These are phyloP conservation scores for Sporopachydermia lactativora DNA, from an alignment of 805 yeast genomes.

Conservation along the genomic window DNA sequence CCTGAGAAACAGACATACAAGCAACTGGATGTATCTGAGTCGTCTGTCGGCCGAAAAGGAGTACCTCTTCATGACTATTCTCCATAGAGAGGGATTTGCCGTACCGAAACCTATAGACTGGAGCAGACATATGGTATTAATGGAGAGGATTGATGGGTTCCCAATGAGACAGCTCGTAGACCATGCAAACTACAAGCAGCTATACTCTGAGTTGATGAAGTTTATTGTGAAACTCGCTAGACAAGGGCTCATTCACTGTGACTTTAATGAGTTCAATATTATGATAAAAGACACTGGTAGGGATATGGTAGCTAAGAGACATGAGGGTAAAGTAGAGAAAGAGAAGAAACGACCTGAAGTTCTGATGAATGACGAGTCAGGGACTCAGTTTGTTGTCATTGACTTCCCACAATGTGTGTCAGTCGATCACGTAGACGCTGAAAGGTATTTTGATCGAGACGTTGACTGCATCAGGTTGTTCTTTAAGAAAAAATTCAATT, in stretches of 20 bases:
- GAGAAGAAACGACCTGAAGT: conserved; percentile 10
- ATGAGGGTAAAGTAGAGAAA: conserved; percentile 29
- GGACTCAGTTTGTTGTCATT: conserved; percentile 68
- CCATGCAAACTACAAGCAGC: conserved; percentile 51
- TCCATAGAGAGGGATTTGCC: conserved; percentile 59
- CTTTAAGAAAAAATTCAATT: conserved; percentile 65
- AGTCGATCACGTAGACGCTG: conserved; percentile 81
- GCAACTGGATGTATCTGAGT: conserved; percentile 89
- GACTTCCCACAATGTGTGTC: conserved; percentile 99
- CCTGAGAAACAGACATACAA: conserved; percentile 50
- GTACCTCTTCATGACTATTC: conserved; percentile 69
- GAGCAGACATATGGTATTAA: conserved; percentile 82
- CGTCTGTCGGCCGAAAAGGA: conserved; percentile 88
- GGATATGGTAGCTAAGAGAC: conserved; percentile 10
- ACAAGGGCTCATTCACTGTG: conserved; percentile 92
- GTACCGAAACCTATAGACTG: conserved; percentile 86
- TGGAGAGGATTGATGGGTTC: conserved; percentile 84
- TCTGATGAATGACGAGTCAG: conserved; percentile 10
- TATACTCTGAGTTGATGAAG: conserved; percentile 77
- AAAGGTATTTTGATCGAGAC: conserved; percentile 79
- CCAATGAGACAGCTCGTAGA: conserved; percentile 75
- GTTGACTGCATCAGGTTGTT: conserved; percentile 80
- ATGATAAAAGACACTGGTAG: conserved; percentile 44
- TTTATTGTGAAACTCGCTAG: conserved; percentile 75
- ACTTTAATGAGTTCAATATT: conserved; percentile 92